A percentile compares a stretch with the other conserved stretches of the same genome.
Conservation (phyloP, 768 basidiomycete genomes). For the Cyclocybe aegerita region DNA sequence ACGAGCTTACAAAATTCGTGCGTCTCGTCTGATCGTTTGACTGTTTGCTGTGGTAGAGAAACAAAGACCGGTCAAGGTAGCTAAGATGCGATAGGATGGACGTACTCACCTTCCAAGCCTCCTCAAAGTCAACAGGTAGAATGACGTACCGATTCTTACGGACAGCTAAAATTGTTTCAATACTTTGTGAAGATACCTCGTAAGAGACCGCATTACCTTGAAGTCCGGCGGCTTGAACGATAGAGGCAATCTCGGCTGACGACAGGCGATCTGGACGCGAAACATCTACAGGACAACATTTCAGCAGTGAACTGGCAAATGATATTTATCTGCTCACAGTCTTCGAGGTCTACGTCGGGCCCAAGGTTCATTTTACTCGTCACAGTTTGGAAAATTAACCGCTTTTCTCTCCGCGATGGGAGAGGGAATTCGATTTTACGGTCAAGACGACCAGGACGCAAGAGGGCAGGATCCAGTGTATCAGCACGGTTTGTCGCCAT, state of each 20-base stretch:
- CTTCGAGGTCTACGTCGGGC: slow-evolving; percentile 97
- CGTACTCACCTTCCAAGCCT: slow-evolving; percentile 96
- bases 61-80: slow-evolving; percentile 34
- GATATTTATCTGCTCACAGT: slow-evolving; percentile 61
- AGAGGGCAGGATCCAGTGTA: slow-evolving; percentile 94
- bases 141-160: slow-evolving; percentile 99
- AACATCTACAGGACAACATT: slow-evolving; percentile 59
- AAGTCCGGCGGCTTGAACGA: slow-evolving; percentile 95
- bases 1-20: slow-evolving; percentile 87
- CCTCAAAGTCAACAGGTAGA: slow-evolving; percentile 95
- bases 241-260: slow-evolving; percentile 92
- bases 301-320: neutral
- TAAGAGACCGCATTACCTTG: slow-evolving; percentile 61
- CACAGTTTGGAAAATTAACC: slow-evolving; percentile 96
- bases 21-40: slow-evolving; percentile 95
- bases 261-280: slow-evolving; percentile 95
- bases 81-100: slow-evolving; percentile 37
- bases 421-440: slow-evolving; percentile 98
- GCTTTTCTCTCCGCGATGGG: slow-evolving; percentile 91
- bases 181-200: neutral
- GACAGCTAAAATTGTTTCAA: slow-evolving; percentile 58
- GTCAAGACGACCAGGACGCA: slow-evolving; percentile 96
- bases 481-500: slow-evolving; percentile 99
- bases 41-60: slow-evolving; percentile 73
- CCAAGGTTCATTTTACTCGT: slow-evolving; percentile 97